Conservation (phyloP, 768 basidiomycete species). For the Mrakia blollopis region DNA sequence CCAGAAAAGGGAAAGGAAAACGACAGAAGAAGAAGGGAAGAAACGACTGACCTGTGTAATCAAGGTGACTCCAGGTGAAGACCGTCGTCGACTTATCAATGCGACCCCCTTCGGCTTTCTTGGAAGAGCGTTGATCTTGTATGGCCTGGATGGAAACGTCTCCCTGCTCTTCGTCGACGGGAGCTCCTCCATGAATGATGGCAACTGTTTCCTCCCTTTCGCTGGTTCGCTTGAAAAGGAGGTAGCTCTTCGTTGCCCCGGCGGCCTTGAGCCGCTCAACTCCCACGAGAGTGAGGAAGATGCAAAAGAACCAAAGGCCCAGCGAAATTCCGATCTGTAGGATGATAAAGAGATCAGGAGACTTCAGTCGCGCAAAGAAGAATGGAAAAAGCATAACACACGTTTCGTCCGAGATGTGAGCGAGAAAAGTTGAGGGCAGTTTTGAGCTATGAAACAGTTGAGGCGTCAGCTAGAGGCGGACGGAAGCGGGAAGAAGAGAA, state of each 20-base stretch:
- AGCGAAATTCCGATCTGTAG: slow-evolving; percentile 67
- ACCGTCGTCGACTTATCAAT: slow-evolving; percentile 48
- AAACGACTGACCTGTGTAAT: slow-evolving; percentile 53
- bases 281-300: slow-evolving; percentile 50
- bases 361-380: slow-evolving; percentile 32
- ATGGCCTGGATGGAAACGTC: slow-evolving; percentile 61
- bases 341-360: slow-evolving; percentile 30
- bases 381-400: slow-evolving; percentile 15
- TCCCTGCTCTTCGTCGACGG: slow-evolving; percentile 28
- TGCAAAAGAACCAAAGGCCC: slow-evolving; percentile 58
- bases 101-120: slow-evolving; percentile 37
- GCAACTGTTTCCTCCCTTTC: slow-evolving; percentile 24
- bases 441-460: slow-evolving; percentile 43
- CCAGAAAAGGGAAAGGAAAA: no score
- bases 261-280: slow-evolving; percentile 43
- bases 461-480: background rate
- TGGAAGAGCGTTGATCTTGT: slow-evolving; percentile 48
- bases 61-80: slow-evolving; percentile 74
- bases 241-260: slow-evolving; percentile 20
- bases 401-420: slow-evolving; percentile 43
- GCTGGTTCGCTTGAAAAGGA: slow-evolving; percentile 28
- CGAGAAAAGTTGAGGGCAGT: slow-evolving; percentile 48
- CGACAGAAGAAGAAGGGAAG: no score
- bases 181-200: slow-evolving; percentile 19
- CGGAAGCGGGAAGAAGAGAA: no score